Evolutionary conservation across 1,284 basidiomycete genomes (phyloP), one percentile per base, ranked within the genome.

Genomic region (Meripilus lineatus): DNA sequence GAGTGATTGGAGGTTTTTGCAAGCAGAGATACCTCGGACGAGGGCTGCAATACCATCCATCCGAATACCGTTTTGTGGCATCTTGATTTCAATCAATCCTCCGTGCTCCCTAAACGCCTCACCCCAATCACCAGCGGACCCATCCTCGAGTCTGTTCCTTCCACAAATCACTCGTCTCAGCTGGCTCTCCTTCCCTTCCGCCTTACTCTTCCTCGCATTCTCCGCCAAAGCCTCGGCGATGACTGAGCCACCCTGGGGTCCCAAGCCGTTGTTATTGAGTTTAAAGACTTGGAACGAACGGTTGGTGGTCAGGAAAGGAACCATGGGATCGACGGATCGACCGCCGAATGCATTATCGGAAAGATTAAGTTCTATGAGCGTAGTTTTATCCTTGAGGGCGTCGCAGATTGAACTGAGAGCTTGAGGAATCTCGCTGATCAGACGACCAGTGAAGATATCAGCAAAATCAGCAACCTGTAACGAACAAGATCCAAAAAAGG

Each of bases 261-360:
- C 96, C 25, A 99, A 80, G 24, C 95, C 95, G 66, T 98, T 99
- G 74, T 99, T 99, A 69, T 92, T 96, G 51, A 99, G 80, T 58
- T 86, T 89, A 61, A 99, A 81, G 46, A 91, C 75, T 58, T 85
- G 79, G 68, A 93, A 80, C 50, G 74, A 76, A 42, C 80, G 83
- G 64, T 92, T 95, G 56, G 82, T 71, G 42, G 78, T 79, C 55
- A 96, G 80, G 71, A 96, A 89, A 36, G 87, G 84, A 38, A 94
- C 92, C 70, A 99, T 89, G 35, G 94, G 92, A 58, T 96, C 91
- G 14, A 95, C 93, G 32, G 90, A 94, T 56, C 95, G 84, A 24
- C 93, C 93, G 28, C 95, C 95, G 54, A 98, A 98, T 5, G 95
- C 95, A 57, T 99, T 99, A 67, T 99, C 94, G 54, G 84, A 90